Conservation (phyloP, 768 basidiomycete genomes). For the Lactarius evosmus region DNA sequence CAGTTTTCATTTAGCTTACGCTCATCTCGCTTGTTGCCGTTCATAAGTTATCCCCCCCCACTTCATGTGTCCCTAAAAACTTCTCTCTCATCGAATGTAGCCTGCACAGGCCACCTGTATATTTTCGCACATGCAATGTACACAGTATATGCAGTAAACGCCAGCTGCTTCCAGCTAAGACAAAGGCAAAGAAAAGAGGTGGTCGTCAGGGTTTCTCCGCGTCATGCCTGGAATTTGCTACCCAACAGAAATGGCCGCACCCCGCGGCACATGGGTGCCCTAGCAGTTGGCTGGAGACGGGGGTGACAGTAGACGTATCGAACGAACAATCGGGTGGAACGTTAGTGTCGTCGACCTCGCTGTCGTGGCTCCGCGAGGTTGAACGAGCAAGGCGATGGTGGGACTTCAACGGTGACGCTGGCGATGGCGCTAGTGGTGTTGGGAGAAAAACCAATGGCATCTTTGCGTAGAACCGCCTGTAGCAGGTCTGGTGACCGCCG, state of each 20-base stretch:
- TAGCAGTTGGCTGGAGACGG: slow-evolving; percentile 30
- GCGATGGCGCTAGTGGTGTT: slow-evolving; percentile 33
- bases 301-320: slow-evolving; percentile 6
- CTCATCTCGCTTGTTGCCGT: not conserved
- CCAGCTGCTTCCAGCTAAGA: not conserved
- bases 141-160: not conserved
- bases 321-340: slow-evolving; percentile 22
- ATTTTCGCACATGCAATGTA: slow-evolving; percentile 11
- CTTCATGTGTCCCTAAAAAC: slow-evolving; percentile 3
- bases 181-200: not conserved
- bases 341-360: slow-evolving; percentile 20
- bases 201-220: slow-evolving; percentile 11
- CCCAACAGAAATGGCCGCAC: slow-evolving; percentile 83
- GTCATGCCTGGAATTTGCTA: slow-evolving; percentile 35
- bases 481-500: slow-evolving; percentile 80
- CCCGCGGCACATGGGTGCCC: slow-evolving; percentile 76
- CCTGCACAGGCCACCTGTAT: slow-evolving; percentile 8
- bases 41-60: slow-evolving; percentile 5
- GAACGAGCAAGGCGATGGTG: slow-evolving; percentile 22
- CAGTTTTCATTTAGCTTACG: not conserved
- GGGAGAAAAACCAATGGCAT: slow-evolving; percentile 52
- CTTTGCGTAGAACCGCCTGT: slow-evolving; percentile 60
- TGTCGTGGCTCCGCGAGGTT: slow-evolving; percentile 28
- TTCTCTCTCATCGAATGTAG: slow-evolving; percentile 7
- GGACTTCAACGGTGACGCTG: slow-evolving; percentile 25